Base-by-base conservation (phyloP, 176 grass and related monocot genomes). In the Puccinellia tenuiflora region DNA sequence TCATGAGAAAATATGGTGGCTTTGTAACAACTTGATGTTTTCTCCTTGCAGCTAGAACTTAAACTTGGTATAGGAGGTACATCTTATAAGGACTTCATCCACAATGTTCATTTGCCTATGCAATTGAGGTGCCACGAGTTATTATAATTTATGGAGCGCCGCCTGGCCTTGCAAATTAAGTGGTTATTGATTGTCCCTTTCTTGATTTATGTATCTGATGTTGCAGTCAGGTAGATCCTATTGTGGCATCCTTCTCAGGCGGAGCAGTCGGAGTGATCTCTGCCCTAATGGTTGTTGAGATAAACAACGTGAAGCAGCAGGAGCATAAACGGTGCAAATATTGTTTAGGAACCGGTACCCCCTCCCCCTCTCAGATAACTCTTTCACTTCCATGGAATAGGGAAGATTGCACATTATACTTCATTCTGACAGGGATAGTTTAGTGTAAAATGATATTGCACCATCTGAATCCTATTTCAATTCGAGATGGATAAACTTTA, bases 221-320 rank as follows among this genome's bases (percentile, higher is more conserved):
- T 45, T 92, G 81, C 73, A 99, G 96, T 73, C 42, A 99, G 65
- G 96, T 99, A 17, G 96, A 99, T 92, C 96, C 93, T 31, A 99
- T 99, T 73, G 96, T 99, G 76, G 96, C 96, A 61, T 99, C 96
- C 7, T 99, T 99, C 87, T 94, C 96, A 76, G 96, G 96, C 0
- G 96, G 96, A 83, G 93, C 96, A 60, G 96, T 99, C 22, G 96
- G 96, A 86, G 96, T 99, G 88, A 96, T 99, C 78, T 96, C 96
- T 7, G 91, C 96, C 24, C 82, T 99, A 63, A 99, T 99, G 96
- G 91, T 99, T 74, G 96, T 99, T 78, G 96, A 99, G 85, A 90
- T 99, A 72, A 99, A 99, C 75, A 99, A 99, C 75, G 96, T 99
- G 78, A 96, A 99, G 81, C 96, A 96, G 78, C 96, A 99, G 81